A percentile compares a stretch with the other conserved stretches of the same genome.
These are phyloP conservation scores for Dichomitus squalens DNA, from an alignment of 1,284 basidiomycete genomes.

Conservation along the genomic window DNA sequence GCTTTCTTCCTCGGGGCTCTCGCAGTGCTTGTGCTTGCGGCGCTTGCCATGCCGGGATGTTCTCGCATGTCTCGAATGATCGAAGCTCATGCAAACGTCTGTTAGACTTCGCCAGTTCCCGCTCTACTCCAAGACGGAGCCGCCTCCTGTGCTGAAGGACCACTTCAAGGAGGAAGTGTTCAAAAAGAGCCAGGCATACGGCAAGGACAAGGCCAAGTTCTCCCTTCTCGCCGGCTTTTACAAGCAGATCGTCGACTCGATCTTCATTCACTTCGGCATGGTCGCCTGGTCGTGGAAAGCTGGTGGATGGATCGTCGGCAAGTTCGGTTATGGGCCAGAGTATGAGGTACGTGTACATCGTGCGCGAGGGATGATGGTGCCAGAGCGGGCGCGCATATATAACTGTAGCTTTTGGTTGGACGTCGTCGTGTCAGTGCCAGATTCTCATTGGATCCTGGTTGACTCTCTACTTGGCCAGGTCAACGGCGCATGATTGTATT, in stretches of 20 bases:
- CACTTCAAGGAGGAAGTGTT: slow-evolving; percentile 81
- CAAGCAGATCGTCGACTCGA: slow-evolving; percentile 73
- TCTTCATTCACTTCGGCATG: slow-evolving; percentile 73
- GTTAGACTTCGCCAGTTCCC: slow-evolving; percentile 81
- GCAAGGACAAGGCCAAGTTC: slow-evolving; percentile 90
- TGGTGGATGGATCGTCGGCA: slow-evolving; percentile 52
- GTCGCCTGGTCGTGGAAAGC: slow-evolving; percentile 81
- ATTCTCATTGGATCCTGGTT: too few relatives aligned
- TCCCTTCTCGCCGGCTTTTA: slow-evolving; percentile 74
- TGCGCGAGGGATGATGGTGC: too few relatives aligned
- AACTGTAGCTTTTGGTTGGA: too few relatives aligned
- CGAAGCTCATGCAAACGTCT: neutral
- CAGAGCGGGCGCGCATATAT: too few relatives aligned
- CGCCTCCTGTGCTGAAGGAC: slow-evolving; percentile 72
- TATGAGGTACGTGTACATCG: slow-evolving; percentile 56
- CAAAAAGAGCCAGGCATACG: slow-evolving; percentile 89
- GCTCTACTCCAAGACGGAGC: slow-evolving; percentile 76
- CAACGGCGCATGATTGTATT: too few relatives aligned
- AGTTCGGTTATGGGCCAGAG: slow-evolving; percentile 63
- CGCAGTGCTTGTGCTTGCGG: neutral
- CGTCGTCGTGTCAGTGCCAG: too few relatives aligned
- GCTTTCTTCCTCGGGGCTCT: neutral
- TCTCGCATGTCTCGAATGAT: too few relatives aligned
- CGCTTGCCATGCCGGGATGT: too few relatives aligned
- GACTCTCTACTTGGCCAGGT: too few relatives aligned